phyloP scores from a whole-genome alignment of 192 early-diverging fungal species.

The Haplosporangium gracile region DNA sequence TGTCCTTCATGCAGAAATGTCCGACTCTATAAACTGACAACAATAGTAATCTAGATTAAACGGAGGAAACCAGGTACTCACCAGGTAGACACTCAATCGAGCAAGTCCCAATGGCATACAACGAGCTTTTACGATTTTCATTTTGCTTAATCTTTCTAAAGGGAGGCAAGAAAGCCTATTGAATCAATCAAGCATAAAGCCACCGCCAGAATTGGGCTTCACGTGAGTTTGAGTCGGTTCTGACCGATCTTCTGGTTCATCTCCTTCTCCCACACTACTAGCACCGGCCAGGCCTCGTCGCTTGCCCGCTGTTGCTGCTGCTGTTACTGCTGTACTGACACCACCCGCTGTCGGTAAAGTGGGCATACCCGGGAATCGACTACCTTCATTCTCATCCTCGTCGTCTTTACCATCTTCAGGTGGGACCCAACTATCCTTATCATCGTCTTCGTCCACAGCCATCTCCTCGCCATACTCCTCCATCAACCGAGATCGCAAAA shows the following conservation, averaged over 20 bases:
- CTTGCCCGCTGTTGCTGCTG: background rate
- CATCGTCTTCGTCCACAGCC: slow-evolving; percentile 24
- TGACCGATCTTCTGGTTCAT: background rate
- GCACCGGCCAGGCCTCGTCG: background rate
- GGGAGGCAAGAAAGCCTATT: too few species aligned
- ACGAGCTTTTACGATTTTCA: too few species aligned
- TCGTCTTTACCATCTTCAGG: slow-evolving; percentile 6
- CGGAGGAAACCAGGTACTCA: background rate
- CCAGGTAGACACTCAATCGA: too few species aligned
- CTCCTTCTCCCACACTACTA: too few species aligned
- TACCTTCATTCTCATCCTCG: background rate
- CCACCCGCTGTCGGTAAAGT: background rate
- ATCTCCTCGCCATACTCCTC: slow-evolving; percentile 66
- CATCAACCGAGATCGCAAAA: slow-evolving; percentile 66
- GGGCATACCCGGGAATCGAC: too few species aligned
- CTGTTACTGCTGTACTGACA: background rate
- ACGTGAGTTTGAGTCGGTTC: background rate
- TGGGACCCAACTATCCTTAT: background rate
- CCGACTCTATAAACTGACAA: background rate
- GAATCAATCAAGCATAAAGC: slow-evolving; percentile 35
- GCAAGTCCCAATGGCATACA: too few species aligned
- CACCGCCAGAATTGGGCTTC: slow-evolving; percentile 29
- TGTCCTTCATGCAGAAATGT: background rate
- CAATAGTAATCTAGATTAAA: background rate
- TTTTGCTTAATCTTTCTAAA: background rate